Conservation (phyloP, 169 alveolate genomes). For the Plasmodium adleri region DNA sequence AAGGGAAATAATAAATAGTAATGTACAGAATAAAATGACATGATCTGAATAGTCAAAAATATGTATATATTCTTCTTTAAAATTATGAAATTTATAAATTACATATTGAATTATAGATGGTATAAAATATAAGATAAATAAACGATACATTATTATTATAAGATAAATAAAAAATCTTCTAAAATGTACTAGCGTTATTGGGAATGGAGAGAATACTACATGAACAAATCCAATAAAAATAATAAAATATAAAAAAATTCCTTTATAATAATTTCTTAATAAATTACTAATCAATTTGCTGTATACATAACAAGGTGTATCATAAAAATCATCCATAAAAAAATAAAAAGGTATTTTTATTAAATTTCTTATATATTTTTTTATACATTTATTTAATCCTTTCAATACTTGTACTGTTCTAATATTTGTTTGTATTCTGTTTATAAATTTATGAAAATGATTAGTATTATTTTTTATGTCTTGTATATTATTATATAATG, state of each 20-base stretch:
- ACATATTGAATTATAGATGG: conserved; percentile 77
- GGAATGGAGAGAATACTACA: conserved; percentile 76
- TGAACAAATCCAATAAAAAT: conserved; percentile 75
- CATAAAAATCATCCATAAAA: conserved; percentile 39
- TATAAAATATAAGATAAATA: conserved; percentile 67
- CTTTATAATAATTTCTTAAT: conserved; percentile 66
- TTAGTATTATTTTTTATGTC: conserved; percentile 7
- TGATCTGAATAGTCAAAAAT: conserved; percentile 77
- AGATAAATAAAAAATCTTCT: conserved; percentile 74
- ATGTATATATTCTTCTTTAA: conserved; percentile 71
- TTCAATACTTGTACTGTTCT: conserved; percentile 42
- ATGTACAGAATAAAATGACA: conserved; percentile 71
- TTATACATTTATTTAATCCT: conserved; percentile 57
- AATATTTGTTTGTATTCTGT: conserved; percentile 36
- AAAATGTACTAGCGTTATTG: conserved; percentile 73
- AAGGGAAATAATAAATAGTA: conserved; percentile 56
- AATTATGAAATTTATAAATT: conserved; percentile 52
- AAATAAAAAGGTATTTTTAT: conserved; percentile 59
- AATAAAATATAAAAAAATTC: conserved; percentile 57
- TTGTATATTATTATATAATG: conserved; percentile 20
- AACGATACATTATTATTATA: conserved; percentile 72
- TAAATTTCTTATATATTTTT: conserved; percentile 62
- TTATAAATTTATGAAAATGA: conserved; percentile 12
- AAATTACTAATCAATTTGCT: conserved; percentile 56
- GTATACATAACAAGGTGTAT: conserved; percentile 75